These are phyloP conservation scores for Auriscalpium orientale DNA, from an alignment of 768 basidiomycete genomes.

Conservation along the genomic window DNA sequence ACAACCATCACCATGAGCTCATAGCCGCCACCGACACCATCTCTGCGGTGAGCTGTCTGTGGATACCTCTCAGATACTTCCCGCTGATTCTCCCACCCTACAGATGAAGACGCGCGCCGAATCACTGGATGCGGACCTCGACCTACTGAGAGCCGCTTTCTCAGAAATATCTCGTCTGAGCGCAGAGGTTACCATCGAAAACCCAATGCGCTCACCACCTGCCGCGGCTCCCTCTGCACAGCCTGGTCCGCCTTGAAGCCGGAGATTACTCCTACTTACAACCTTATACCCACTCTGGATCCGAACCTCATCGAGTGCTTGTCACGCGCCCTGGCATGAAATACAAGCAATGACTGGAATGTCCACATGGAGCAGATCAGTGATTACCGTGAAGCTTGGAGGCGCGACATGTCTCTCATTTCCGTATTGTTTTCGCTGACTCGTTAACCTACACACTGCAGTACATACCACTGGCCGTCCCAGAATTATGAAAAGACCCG, in stretches of 20 bases:
- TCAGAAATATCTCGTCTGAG: conserved; percentile 80
- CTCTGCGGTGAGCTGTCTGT: conserved; percentile 48
- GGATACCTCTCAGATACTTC: background rate
- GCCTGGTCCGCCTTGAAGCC: background rate
- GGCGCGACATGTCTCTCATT: too few relatives aligned
- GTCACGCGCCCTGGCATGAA: too few relatives aligned
- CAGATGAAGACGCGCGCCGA: conserved; percentile 89
- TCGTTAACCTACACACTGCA: too few relatives aligned
- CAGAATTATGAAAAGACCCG: background rate
- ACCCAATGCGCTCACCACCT: background rate
- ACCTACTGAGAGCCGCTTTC: conserved; percentile 71
- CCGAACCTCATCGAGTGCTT: too few relatives aligned
- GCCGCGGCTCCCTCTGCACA: background rate
- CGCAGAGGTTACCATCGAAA: conserved; percentile 55
- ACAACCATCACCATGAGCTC: conserved; percentile 92
- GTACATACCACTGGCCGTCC: too few relatives aligned
- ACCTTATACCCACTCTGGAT: too few relatives aligned
- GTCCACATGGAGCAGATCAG: too few relatives aligned
- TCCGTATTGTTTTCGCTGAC: too few relatives aligned
- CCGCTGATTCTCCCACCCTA: background rate
- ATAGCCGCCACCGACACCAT: conserved; percentile 93
- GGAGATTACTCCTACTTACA: too few relatives aligned
- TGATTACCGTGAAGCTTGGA: too few relatives aligned
- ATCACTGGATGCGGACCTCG: conserved; percentile 76
- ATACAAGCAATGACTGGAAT: too few relatives aligned